A percentile compares a stretch with the other conserved stretches of the same genome.
phyloP scores from a whole-genome alignment of 371 early-diverging fungal genomes.

The Apophysomyces elegans region DNA sequence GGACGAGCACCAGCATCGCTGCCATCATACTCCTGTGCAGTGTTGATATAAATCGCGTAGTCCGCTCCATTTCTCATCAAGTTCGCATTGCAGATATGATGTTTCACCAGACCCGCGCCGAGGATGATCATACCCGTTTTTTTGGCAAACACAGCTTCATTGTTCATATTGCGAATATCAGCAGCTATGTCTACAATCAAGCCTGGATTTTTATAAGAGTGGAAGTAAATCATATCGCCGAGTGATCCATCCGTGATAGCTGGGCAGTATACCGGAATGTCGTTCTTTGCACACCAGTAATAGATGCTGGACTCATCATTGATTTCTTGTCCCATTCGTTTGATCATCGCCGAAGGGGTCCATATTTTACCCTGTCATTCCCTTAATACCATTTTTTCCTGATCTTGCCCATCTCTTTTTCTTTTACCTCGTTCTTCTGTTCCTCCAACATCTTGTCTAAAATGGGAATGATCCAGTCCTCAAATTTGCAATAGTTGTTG shows the following conservation, averaged over 20 bases:
- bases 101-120: slow-evolving; percentile 99
- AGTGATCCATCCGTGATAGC: slow-evolving; percentile 99
- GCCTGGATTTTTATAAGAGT: slow-evolving; percentile 93
- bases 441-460: slow-evolving; percentile 93
- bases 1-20: slow-evolving; percentile 99
- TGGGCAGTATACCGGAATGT: slow-evolving; percentile 99
- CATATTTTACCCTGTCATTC: slow-evolving; percentile 67
- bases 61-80: slow-evolving; percentile 99
- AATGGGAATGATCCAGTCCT: slow-evolving; percentile 96
- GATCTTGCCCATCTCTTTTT: slow-evolving; percentile 81
- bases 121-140: slow-evolving; percentile 98
- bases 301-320: slow-evolving; percentile 94
- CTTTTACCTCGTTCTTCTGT: slow-evolving; percentile 72
- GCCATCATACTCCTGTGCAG: slow-evolving; percentile 99
- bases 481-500: slow-evolving; percentile 99
- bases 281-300: slow-evolving; percentile 93
- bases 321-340: slow-evolving; percentile 95
- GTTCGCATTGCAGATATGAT: slow-evolving; percentile 99
- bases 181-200: slow-evolving; percentile 95
- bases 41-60: slow-evolving; percentile 98
- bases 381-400: not conserved
- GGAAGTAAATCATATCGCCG: slow-evolving; percentile 99
- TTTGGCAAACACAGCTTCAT: slow-evolving; percentile 91
- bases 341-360: slow-evolving; percentile 95
- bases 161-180: slow-evolving; percentile 96